Conservation (phyloP, 2,329 filamentous ascomycete genomes). For the Pseudogymnoascus destructans region DNA sequence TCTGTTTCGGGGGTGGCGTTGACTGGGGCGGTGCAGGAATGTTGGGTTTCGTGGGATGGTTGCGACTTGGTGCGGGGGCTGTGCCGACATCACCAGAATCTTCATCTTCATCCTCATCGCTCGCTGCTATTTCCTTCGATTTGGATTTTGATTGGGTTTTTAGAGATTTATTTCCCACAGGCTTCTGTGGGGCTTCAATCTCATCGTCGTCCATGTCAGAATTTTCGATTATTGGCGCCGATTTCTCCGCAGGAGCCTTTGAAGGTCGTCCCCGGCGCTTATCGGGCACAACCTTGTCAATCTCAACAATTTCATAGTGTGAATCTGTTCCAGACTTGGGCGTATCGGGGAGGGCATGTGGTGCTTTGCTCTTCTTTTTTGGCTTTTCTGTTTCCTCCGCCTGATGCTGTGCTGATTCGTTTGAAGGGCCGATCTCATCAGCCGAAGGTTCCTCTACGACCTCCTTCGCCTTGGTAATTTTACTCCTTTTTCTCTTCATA, state of each 20-base stretch:
- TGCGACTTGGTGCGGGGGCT: not conserved
- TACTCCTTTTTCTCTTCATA: not conserved
- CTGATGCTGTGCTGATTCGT: not conserved
- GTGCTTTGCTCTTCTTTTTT: not conserved
- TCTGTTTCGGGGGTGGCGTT: not conserved
- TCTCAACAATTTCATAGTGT: not conserved
- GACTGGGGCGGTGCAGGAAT: not conserved
- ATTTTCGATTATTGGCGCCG: not conserved
- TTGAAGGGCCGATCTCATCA: not conserved
- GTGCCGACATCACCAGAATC: not conserved
- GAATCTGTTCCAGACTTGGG: not conserved
- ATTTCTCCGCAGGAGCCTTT: not conserved
- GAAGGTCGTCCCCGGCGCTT: not conserved
- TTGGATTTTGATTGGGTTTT: not conserved
- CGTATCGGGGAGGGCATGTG: not conserved
- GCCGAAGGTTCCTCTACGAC: not conserved
- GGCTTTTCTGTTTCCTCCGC: not conserved
- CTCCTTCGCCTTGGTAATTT: not conserved
- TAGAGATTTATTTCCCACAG: not conserved
- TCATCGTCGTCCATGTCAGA: constrained; percentile 1
- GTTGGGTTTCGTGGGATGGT: not conserved
- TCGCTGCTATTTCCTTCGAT: not conserved
- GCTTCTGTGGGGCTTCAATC: not conserved
- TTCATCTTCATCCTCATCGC: not conserved
- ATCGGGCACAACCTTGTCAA: not conserved